Evolutionary conservation across 2,329 filamentous ascomycete genomes (phyloP).

Genomic region (Parastagonospora avenae): DNA sequence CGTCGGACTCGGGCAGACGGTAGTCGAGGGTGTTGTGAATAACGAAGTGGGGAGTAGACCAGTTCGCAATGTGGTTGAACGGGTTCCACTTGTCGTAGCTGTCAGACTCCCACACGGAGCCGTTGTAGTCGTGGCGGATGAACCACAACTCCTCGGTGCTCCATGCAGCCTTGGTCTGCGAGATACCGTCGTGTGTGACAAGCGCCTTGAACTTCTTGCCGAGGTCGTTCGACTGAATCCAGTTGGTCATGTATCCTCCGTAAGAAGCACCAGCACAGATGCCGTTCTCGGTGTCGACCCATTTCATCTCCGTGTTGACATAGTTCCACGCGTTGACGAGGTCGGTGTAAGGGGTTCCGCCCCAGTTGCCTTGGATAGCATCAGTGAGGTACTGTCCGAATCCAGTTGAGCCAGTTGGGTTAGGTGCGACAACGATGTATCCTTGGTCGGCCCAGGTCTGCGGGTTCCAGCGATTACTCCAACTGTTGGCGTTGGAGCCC

Average conservation of each 20-base stretch:
- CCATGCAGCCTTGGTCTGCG: constrained; percentile 60
- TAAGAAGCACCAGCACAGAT: constrained; percentile 71
- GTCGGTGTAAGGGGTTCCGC: constrained; percentile 83
- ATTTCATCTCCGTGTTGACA: constrained; percentile 67
- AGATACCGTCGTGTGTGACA: constrained; percentile 86
- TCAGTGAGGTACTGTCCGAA: constrained; percentile 80
- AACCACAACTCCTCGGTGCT: constrained; percentile 59
- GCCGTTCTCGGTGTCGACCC: constrained; percentile 71
- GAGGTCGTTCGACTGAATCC: constrained; percentile 86
- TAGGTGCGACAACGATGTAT: constrained; percentile 80
- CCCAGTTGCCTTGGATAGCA: constrained; percentile 80
- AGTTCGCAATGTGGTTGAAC: constrained; percentile 64
- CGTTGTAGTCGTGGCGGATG: constrained; percentile 52
- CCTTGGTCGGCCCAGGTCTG: constrained; percentile 86
- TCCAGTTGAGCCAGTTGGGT: constrained; percentile 83
- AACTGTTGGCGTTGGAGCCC: constrained; percentile 72
- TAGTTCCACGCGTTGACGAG: constrained; percentile 80
- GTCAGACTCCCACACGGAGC: constrained; percentile 36
- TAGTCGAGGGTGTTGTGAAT: constrained; percentile 94
- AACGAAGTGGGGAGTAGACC: constrained; percentile 85
- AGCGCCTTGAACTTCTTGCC: constrained; percentile 86
- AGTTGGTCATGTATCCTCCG: constrained; percentile 62
- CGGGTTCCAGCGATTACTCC: constrained; percentile 85
- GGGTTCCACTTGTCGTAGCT: constrained; percentile 65
- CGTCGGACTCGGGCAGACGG: constrained; percentile 82